Percentiles rank a stretch among this genome's conserved stretches.
These are phyloP conservation scores for Phytophthora pinifolia DNA, from an alignment of 352 stramenopile genomes.

Conservation along the genomic window DNA sequence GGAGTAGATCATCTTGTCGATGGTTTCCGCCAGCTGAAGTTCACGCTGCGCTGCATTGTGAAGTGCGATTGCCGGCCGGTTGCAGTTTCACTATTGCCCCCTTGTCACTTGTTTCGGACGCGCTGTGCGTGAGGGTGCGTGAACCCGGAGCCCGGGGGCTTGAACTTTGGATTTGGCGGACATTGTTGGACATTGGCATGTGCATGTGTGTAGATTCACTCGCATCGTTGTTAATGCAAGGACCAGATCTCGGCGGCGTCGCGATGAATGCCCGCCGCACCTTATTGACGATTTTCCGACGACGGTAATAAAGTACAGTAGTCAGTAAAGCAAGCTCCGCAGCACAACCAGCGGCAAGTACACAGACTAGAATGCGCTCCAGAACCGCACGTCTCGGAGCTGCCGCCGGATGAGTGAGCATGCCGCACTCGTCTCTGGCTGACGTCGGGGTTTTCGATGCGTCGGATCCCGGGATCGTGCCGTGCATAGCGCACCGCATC, in stretches of 20 bases:
- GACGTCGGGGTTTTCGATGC: slow-evolving; percentile 21
- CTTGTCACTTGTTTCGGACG: slow-evolving; percentile 1
- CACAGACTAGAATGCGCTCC: not conserved
- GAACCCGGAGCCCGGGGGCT: too few relatives aligned
- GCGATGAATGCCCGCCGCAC: not conserved
- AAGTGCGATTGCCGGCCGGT: not conserved
- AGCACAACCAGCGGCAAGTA: too few relatives aligned
- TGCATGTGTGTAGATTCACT: not conserved
- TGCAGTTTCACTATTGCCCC: not conserved
- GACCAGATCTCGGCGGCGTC: slow-evolving; percentile 9
- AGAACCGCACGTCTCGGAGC: slow-evolving; percentile 12
- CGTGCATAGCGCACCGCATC: slow-evolving; percentile 9
- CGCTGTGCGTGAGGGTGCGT: too few relatives aligned
- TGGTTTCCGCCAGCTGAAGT: not conserved
- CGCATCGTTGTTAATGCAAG: slow-evolving; percentile 14
- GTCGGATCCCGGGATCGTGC: slow-evolving; percentile 19
- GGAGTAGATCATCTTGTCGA: slow-evolving; percentile 11
- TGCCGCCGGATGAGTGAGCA: slow-evolving; percentile 4
- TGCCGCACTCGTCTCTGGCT: slow-evolving; percentile 22
- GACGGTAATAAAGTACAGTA: not conserved
- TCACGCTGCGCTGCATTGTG: too few relatives aligned
- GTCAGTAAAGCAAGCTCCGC: not conserved
- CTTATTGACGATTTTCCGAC: slow-evolving; percentile 5
- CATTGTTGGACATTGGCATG: too few relatives aligned
- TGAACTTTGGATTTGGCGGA: slow-evolving; percentile 3